These are phyloP conservation scores for Cephaloascus fragrans DNA, from an alignment of 805 yeast genomes.

Conservation along the genomic window DNA sequence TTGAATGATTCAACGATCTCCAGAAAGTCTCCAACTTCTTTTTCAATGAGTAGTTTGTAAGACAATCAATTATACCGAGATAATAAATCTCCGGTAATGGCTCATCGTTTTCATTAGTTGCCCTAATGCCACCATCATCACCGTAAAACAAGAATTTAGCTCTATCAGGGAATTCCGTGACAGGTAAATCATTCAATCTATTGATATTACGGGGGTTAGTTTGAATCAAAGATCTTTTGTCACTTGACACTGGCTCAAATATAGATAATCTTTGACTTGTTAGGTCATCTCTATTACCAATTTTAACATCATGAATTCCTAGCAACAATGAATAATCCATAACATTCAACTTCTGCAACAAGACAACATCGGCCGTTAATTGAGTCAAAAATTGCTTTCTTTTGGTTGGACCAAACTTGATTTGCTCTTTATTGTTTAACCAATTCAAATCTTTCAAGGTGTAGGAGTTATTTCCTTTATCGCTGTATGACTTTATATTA, in stretches of 20 bases:
- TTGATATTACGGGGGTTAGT: constrained; percentile 38
- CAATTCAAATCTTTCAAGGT: constrained; percentile 87
- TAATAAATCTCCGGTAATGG: constrained; percentile 69
- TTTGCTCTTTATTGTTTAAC: constrained; percentile 53
- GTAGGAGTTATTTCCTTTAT: constrained; percentile 18
- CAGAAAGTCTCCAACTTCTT: constrained; percentile 82
- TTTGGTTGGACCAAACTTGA: constrained; percentile 72
- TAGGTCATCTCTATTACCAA: constrained; percentile 35
- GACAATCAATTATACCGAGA: constrained; percentile 88
- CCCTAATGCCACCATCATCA: constrained; percentile 77
- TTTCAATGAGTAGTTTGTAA: constrained; percentile 67
- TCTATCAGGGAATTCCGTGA: constrained; percentile 33
- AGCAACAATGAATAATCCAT: constrained; percentile 93
- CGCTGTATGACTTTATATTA: constrained; percentile 17
- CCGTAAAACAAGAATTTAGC: constrained; percentile 55
- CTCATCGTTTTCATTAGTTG: constrained; percentile 53
- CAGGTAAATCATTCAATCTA: constrained; percentile 29
- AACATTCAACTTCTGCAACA: constrained; percentile 66
- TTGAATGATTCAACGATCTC: constrained; percentile 61
- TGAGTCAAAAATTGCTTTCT: constrained; percentile 53
- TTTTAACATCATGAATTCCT: constrained; percentile 73
- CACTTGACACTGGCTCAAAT: constrained; percentile 30
- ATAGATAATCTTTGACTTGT: constrained; percentile 27
- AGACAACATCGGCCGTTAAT: constrained; percentile 61
- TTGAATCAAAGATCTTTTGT: constrained; percentile 23